Percentiles rank a stretch among this genome's conserved stretches.
phyloP scores from a whole-genome alignment of 176 grass and related monocot species.

The Tuctoria greenei region DNA sequence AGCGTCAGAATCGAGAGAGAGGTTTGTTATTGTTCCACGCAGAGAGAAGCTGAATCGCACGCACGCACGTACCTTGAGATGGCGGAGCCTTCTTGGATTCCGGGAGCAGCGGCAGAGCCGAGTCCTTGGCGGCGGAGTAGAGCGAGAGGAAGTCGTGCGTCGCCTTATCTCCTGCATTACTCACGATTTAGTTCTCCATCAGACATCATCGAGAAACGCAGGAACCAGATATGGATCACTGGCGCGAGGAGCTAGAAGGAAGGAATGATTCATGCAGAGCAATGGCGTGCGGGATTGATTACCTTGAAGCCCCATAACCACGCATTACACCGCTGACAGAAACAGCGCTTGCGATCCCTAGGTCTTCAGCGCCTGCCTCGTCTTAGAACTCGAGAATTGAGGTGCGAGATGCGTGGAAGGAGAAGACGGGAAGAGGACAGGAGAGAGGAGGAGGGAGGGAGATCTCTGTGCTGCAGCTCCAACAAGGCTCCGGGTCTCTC shows the following conservation, averaged over 20 bases:
- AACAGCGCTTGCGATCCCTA: background rate
- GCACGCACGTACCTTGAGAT: conserved; percentile 46
- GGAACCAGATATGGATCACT: background rate
- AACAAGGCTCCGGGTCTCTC: too few species aligned
- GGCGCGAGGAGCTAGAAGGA: background rate
- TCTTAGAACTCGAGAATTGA: background rate
- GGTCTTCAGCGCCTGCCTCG: background rate
- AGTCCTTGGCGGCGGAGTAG: conserved; percentile 59
- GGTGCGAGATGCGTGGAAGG: background rate
- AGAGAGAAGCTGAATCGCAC: background rate
- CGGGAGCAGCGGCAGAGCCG: conserved; percentile 44
- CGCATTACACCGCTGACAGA: conserved; percentile 25
- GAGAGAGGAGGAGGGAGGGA: too few species aligned
- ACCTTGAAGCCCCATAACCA: conserved; percentile 81
- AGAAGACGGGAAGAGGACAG: background rate
- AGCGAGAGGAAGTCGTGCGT: conserved; percentile 91
- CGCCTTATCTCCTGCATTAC: conserved; percentile 70
- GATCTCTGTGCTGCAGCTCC: too few species aligned
- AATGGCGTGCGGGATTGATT: background rate
- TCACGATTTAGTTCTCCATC: too few species aligned
- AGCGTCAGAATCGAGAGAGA: background rate
- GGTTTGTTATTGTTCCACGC: too few species aligned
- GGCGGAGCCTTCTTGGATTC: conserved; percentile 46
- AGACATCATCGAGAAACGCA: background rate
- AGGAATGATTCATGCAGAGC: background rate